Percentiles rank a stretch among this genome's conserved stretches.
These are phyloP conservation scores for Cicer judaicum DNA, from an alignment of 306 rosid species.

Conservation along the genomic window DNA sequence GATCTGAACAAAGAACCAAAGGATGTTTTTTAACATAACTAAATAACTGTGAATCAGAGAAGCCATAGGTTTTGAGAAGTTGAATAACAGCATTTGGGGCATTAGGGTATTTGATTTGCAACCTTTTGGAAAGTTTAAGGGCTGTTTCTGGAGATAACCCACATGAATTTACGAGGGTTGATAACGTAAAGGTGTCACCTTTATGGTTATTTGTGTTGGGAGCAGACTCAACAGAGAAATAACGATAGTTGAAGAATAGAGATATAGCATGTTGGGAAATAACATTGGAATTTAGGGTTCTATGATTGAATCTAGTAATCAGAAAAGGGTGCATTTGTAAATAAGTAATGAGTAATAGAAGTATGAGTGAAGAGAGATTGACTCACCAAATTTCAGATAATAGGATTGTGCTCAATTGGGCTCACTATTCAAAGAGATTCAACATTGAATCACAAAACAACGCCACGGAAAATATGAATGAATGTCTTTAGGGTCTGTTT, in stretches of 20 bases:
- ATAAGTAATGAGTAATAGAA: too few species aligned
- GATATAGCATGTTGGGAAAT: constrained; percentile 6
- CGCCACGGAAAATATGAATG: too few species aligned
- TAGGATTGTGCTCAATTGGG: too few species aligned
- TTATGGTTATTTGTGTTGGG: constrained; percentile 9
- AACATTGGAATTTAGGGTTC: not conserved
- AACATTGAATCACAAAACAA: too few species aligned
- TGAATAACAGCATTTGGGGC: not conserved
- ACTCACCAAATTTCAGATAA: too few species aligned
- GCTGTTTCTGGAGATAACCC: constrained; percentile 48
- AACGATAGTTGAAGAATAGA: not conserved
- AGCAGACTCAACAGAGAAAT: not conserved
- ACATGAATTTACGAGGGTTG: constrained; percentile 34
- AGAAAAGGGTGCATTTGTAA: not conserved
- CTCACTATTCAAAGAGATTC: too few species aligned
- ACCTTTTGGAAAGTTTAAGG: not conserved
- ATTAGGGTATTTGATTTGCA: not conserved
- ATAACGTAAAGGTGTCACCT: not conserved
- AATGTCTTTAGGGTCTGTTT: too few species aligned
- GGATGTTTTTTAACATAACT: not conserved
- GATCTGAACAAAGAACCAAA: not conserved
- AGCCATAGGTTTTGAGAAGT: constrained; percentile 19
- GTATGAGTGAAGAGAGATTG: too few species aligned
- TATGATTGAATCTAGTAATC: not conserved
- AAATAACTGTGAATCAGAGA: not conserved